Evolutionary conservation across 305 asterid genomes (phyloP), one percentile per base, ranked within the genome.

Genomic region (Fraxinus platypoda): DNA sequence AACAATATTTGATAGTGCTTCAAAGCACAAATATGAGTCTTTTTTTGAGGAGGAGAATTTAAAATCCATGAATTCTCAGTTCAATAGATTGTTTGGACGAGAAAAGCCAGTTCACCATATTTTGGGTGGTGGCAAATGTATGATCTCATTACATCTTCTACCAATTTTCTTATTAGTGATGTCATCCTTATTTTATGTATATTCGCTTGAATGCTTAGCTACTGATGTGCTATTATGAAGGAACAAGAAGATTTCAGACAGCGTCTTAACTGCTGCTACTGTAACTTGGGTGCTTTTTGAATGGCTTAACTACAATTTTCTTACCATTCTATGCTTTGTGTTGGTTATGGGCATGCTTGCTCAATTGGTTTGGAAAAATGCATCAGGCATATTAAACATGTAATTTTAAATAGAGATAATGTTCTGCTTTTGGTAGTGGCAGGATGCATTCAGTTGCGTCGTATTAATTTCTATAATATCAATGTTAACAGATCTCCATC

Each of bases 41-140:
- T 91, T 91, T 73, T 91, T 87, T 19, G 93, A 89, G 83, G 93
- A 86, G 72, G n/a, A n/a, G n/a, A 88, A 78, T 77, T 57, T 88
- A 41, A 81, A 64, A 30, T 81, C 92, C 0, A 93, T 87, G 23
- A 81, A 88, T 35, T 17, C 88, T 84, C 91, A 90, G 84, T 78
- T 90, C 86, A 90, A 90, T 78, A 85, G 89, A 83, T 78, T 94
- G 88, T 94, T 94, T 81, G 98, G 97, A 81, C 94, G 97, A 1
- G 83, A 94, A 86, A 93, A 92, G 82, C 97, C 97, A 1, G 89
- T 94, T 73, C 97, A 94, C 82, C 88, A 90, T 81, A 38, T 91
- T 74, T 88, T 94, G 85, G 98, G 98, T 26, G 97, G 98, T 79
- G 98, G 98, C 81, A 93, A 88, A 89, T 90, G 97, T 93, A 87